Conservation (phyloP, 163 green algal genomes). For the Chlorella variabilis region DNA sequence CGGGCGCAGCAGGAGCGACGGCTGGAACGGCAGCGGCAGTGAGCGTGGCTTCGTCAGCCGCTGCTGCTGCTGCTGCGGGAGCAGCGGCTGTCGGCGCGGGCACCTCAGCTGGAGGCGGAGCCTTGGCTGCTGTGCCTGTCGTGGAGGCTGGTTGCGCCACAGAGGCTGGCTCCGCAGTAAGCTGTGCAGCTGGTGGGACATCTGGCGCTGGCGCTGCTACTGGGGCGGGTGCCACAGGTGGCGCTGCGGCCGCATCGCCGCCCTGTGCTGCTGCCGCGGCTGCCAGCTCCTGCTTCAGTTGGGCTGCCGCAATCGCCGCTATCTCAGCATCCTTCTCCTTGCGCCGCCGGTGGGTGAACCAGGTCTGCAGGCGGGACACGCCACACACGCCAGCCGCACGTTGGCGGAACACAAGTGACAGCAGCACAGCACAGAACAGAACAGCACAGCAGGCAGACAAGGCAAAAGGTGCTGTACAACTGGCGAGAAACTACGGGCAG, state of each 20-base stretch:
- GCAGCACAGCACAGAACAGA: no score
- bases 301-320: constrained; percentile 7
- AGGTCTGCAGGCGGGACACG: constrained; percentile 51
- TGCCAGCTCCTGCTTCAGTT: constrained; percentile 13
- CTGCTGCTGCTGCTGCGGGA: background rate
- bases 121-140: no score
- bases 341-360: constrained; percentile 73
- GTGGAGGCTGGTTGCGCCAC: no score
- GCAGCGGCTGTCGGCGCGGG: background rate
- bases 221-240: background rate
- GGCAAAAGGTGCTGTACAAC: no score
- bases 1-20: no score
- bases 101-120: no score
- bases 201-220: background rate
- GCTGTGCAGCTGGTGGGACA: background rate
- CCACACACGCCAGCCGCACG: no score
- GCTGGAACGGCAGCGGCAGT: no score
- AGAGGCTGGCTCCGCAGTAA: no score
- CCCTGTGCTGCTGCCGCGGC: constrained; percentile 2
- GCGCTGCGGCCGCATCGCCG: background rate
- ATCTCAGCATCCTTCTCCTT: constrained; percentile 65
- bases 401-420: no score
- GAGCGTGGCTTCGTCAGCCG: background rate
- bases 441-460: no score
- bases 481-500: no score